Base-by-base conservation (phyloP, 2,329 filamentous ascomycete genomes). In the Aureobasidium namibiae region DNA sequence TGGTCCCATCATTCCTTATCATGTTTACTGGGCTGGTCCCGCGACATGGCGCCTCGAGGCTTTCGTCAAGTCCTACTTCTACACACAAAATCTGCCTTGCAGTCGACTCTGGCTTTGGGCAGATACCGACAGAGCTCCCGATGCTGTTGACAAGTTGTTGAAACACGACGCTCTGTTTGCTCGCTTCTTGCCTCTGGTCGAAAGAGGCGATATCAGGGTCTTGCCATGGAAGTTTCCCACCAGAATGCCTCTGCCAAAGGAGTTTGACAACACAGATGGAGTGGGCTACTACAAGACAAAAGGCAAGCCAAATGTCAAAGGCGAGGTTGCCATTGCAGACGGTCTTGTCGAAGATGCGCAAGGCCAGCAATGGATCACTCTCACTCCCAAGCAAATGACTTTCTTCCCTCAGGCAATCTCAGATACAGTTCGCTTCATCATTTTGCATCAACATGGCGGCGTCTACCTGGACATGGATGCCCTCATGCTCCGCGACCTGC, bases 391-490 rank as follows among this genome's bases (percentile, higher is more conserved):
- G 66, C 79, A 81, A 65, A 81, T 81, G 77, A 81, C 79, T 1
- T 82, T 81, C 67, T 72, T 82, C n/a, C 79, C 79, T 0, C 79
- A 81, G 9, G 79, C 79, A n/a, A 78, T 82, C 36, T 81, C 79
- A 1, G 79, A 82, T 66, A 79, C 79, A 6, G 77, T 81, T 7
- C 74, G 79, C 52, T 82, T 82, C 62, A 76, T 82, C 10, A 78
- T 82, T 23, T 67, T 82, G 42, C 79, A 82, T 65, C 71, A 80
- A 16, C 76, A 81, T 61, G 79, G 79, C 26, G 79, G 79, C 1
- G 75, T 76, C 11, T 82, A 82, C 63, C 80, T 79, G 63, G 79
- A 82, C 68, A 81, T 82, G 78, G 79, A 82, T 61, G 76, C 81
- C 14, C 68, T 81, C 10, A 77, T 82, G 73, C 73, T 82, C 13